These are phyloP conservation scores for Alternaria angustiovoidea DNA, from an alignment of 2,329 filamentous ascomycete species.

Conservation along the genomic window DNA sequence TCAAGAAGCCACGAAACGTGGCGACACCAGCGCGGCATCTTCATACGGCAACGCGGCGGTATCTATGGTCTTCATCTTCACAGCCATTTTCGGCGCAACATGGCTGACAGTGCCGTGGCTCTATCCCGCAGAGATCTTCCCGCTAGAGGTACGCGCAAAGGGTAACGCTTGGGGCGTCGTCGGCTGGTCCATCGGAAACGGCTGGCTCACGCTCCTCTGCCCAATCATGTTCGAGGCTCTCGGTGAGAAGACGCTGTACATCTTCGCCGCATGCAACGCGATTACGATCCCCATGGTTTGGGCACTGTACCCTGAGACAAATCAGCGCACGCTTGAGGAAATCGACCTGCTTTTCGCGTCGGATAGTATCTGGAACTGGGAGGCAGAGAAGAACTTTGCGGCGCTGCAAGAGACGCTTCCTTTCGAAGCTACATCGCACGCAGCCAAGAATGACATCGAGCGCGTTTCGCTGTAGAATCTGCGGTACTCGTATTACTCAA, in stretches of 20 bases:
- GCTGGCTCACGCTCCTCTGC: slow-evolving; percentile 62
- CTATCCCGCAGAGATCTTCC: slow-evolving; percentile 78
- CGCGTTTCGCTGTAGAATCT: not conserved
- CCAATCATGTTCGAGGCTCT: slow-evolving; percentile 64
- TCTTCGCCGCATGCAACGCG: slow-evolving; percentile 74
- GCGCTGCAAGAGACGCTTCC: slow-evolving; percentile 23
- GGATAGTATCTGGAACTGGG: slow-evolving; percentile 72
- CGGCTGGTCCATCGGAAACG: slow-evolving; percentile 79
- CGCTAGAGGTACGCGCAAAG: slow-evolving; percentile 73
- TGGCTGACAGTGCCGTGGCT: slow-evolving; percentile 67
- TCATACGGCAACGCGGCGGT: slow-evolving; percentile 71
- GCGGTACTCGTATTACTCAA: not conserved
- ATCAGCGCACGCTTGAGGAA: slow-evolving; percentile 76
- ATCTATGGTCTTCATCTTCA: slow-evolving; percentile 75
- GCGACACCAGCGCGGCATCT: slow-evolving; percentile 57
- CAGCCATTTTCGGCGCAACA: slow-evolving; percentile 69
- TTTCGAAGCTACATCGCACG: not conserved
- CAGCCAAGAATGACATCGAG: slow-evolving; percentile 13
- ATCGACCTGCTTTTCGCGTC: slow-evolving; percentile 77
- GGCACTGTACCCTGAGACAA: slow-evolving; percentile 77
- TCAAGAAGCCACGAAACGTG: slow-evolving; percentile 57
- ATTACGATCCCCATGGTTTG: slow-evolving; percentile 74
- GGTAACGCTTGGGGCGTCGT: slow-evolving; percentile 80
- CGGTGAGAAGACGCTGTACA: slow-evolving; percentile 75
- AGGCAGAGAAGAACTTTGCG: slow-evolving; percentile 43